Conservation (phyloP, 2,329 filamentous ascomycete species). For the Phaeosphaeriaceae sp. region DNA sequence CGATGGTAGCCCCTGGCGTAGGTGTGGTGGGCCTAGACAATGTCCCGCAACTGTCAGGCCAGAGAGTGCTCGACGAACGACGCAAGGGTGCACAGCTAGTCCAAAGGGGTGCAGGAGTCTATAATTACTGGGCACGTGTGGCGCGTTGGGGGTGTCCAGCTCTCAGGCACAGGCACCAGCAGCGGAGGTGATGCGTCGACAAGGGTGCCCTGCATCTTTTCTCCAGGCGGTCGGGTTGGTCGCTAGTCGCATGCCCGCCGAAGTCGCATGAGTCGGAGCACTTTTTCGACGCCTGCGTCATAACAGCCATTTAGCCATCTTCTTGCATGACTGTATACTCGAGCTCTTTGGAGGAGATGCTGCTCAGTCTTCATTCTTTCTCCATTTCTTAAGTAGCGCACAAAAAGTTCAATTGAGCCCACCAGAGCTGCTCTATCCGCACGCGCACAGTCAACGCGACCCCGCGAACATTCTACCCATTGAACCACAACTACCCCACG, state of each 20-base stretch:
- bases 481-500: constrained; percentile 18
- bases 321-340: neutral
- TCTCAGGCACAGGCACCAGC: neutral
- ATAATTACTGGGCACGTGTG: neutral
- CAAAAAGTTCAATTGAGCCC: neutral
- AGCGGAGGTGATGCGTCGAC: neutral
- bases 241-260: constrained; percentile 31
- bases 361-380: neutral
- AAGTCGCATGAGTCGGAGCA: constrained; percentile 36
- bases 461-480: constrained; percentile 16
- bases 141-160: neutral
- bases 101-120: neutral
- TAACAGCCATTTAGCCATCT: constrained; percentile 12
- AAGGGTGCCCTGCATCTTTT: constrained; percentile 5
- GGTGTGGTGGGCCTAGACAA: neutral
- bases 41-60: too few species aligned
- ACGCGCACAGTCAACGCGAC: constrained; percentile 15
- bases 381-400: neutral
- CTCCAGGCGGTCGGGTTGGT: constrained; percentile 28
- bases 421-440: neutral
- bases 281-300: constrained; percentile 28
- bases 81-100: neutral
- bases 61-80: neutral
- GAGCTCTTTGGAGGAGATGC: neutral
- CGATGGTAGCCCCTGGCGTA: neutral